Conservation (phyloP, 164 flowering plant species). For the Tinospora cordifolia region DNA sequence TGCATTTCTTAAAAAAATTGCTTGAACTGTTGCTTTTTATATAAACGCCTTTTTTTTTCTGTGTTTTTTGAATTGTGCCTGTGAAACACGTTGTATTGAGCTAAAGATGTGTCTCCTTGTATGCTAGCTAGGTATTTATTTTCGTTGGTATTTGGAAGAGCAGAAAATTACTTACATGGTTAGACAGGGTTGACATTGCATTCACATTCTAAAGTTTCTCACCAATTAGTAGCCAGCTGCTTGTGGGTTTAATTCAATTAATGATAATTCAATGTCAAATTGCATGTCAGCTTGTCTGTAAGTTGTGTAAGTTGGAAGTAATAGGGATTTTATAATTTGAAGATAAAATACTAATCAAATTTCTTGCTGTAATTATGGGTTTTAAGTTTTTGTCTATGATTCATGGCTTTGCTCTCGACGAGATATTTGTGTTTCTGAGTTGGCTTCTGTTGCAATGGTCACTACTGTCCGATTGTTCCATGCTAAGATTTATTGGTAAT, state of each 20-base stretch:
- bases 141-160: neutral
- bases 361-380: neutral
- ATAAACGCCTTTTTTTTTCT: neutral
- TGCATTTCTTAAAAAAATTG: neutral
- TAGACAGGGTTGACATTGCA: neutral
- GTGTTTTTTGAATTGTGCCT: neutral
- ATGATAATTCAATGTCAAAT: neutral
- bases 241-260: too few species aligned
- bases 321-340: neutral
- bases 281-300: neutral
- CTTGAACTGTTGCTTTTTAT: neutral
- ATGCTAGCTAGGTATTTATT: too few species aligned
- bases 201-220: neutral
- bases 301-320: neutral
- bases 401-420: neutral
- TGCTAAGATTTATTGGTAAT: neutral
- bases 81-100: neutral
- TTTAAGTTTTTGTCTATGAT: too few species aligned
- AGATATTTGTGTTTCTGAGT: neutral
- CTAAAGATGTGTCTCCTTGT: too few species aligned
- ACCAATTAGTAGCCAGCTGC: neutral
- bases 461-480: neutral
- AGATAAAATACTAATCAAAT: too few species aligned
- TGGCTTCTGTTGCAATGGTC: neutral
- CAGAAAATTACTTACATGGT: neutral